Conservation (phyloP, 768 basidiomycete species). For the Russula foetens region DNA sequence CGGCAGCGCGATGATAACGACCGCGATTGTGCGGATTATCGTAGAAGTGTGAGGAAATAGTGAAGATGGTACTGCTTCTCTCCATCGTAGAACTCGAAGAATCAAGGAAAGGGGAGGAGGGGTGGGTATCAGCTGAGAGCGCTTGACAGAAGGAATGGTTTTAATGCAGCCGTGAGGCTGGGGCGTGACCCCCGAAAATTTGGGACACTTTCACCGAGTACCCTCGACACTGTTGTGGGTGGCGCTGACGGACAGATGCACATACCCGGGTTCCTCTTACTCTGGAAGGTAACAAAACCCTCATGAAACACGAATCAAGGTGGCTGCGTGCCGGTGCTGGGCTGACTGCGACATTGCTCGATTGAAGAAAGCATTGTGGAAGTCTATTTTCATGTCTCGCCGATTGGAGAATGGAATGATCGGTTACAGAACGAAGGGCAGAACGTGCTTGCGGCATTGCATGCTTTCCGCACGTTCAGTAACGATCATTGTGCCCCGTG, state of each 20-base stretch:
- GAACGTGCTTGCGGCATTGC: conserved; percentile 15
- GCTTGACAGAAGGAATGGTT: background rate
- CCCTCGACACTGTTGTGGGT: background rate
- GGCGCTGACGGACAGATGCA: background rate
- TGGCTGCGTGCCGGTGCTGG: background rate
- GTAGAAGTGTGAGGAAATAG: conserved; percentile 14
- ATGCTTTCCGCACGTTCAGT: background rate
- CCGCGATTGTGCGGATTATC: conserved; percentile 9
- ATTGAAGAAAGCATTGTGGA: background rate
- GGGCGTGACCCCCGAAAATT: conserved; percentile 5
- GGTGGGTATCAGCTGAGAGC: background rate
- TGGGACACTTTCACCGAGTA: background rate
- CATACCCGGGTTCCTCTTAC: background rate
- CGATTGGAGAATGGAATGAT: background rate
- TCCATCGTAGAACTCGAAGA: conserved; percentile 6
- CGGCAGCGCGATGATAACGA: background rate
- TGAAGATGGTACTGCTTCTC: conserved; percentile 17
- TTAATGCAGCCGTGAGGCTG: conserved; percentile 12
- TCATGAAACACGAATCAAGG: background rate
- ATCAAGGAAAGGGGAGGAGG: background rate
- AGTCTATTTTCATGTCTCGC: background rate
- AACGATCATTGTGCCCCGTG: background rate
- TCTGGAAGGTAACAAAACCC: background rate
- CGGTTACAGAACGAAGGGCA: background rate
- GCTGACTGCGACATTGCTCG: background rate